Base-by-base conservation (phyloP, 2,329 filamentous ascomycete genomes). In the Colletotrichum echinochloae region DNA sequence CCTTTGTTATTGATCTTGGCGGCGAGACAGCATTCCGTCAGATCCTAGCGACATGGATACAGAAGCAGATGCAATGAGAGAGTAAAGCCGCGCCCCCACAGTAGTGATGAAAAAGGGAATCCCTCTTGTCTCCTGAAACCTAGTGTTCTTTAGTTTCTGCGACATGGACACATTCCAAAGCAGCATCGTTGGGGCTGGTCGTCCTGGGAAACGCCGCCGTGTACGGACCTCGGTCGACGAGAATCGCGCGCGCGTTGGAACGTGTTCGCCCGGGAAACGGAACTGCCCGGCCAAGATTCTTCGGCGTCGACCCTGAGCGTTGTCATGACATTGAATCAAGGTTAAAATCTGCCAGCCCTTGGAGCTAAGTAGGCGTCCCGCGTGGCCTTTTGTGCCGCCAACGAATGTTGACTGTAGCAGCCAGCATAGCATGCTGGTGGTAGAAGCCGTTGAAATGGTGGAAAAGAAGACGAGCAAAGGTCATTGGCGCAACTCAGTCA, bases 381-480 rank as follows among this genome's bases (percentile, higher is more conserved):
- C 68, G 59, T 60, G 59, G 63, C 39, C 23, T 7, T 8, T 41
- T 37, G 5, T 49, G 26, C n/a, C 28, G 41, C 41, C 33, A 12
- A 37, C 14, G 26, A 62, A 63, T 46, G 57, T 67, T 54, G 64
- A 39, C 33, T 33, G 57, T 30, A n/a, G 28, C 51, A 67, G 30
- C 30, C 57, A 52, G 26, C 41, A 67, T 70, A 52, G 26, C 41
- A 67, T 70, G 67, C 57, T 30, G 67, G 59, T 46, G 33, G 52
- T 63, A 68, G 59, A 60, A 68, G 37, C 28, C 59, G 64, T 63
- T 68, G 46, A 68, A 68, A 71, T 59, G 52, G 28, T 33, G 35
- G 35, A 49, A 55, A 30, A 37, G 44, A 68, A 71, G 64, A 39
- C 61, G 39, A 46, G 14, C 35, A 39, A 71, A 68, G 57, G 44